These are phyloP conservation scores for Pistacia atlantica DNA, from an alignment of 345 rosid species.

Conservation along the genomic window DNA sequence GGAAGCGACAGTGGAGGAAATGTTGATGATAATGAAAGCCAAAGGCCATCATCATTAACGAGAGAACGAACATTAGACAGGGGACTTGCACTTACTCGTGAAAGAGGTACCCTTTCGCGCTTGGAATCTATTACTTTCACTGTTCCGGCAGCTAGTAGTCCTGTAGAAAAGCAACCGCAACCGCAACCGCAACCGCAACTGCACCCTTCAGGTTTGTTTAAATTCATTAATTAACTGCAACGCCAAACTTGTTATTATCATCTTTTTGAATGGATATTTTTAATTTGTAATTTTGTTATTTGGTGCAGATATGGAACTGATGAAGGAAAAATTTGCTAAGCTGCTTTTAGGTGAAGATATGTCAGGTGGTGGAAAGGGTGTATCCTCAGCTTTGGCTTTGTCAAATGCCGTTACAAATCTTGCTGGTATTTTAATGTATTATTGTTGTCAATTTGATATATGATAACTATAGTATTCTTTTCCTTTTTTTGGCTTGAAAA, in stretches of 20 bases:
- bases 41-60: constrained; percentile 11
- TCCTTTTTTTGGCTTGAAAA: too few species aligned
- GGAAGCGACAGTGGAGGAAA: neutral
- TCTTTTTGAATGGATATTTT: neutral
- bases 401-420: constrained; percentile 77
- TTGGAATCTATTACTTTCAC: neutral
- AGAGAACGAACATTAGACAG: constrained; percentile 30
- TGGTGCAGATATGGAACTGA: constrained; percentile 50
- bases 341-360: constrained; percentile 76
- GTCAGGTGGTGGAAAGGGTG: constrained; percentile 85
- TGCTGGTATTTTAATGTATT: constrained; percentile 44
- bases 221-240: neutral
- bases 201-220: constrained; percentile 46
- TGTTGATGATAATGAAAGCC: constrained; percentile 9
- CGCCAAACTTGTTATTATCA: too few species aligned
- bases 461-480: neutral
- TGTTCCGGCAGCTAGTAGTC: constrained; percentile 17
- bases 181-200: neutral
- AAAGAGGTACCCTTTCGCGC: constrained; percentile 16
- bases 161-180: constrained; percentile 21
- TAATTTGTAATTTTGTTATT: neutral
- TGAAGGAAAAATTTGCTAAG: constrained; percentile 73
- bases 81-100: constrained; percentile 34
- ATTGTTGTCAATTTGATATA: neutral
- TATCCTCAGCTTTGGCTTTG: constrained; percentile 71